A percentile compares a stretch with the other conserved stretches of the same genome.
Evolutionary conservation across 306 rosid species (phyloP).

Genomic region (Acmispon strigosus): DNA sequence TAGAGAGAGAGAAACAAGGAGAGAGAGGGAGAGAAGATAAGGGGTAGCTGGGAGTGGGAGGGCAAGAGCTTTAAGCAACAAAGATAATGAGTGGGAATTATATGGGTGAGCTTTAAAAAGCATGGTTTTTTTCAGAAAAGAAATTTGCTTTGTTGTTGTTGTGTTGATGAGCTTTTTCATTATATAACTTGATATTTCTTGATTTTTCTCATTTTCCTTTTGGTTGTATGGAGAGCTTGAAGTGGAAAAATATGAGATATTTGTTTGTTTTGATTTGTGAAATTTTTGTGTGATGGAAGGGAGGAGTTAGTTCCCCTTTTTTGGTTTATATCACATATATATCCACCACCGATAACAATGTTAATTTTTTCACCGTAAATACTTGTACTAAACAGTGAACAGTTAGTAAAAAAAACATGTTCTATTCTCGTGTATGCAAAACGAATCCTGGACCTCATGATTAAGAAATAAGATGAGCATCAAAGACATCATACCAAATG

Average conservation of each 20-base stretch:
- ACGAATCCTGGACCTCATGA: too few relatives aligned
- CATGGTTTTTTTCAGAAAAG: conserved; percentile 32
- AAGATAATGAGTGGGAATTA: conserved; percentile 95
- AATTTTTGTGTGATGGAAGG: not conserved
- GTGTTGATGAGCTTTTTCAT: conserved; percentile 10
- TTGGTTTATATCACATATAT: too few relatives aligned
- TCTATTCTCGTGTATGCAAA: too few relatives aligned
- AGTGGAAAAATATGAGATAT: conserved; percentile 1
- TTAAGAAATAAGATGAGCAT: too few relatives aligned
- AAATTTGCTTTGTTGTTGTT: conserved; percentile 46
- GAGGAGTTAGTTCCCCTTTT: not conserved
- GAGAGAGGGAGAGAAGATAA: conserved; percentile 14
- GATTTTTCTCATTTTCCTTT: not conserved
- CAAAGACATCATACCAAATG: too few relatives aligned
- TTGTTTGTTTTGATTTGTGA: too few relatives aligned
- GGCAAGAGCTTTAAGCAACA: conserved; percentile 69
- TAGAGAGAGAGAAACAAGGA: too few relatives aligned
- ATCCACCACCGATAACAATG: too few relatives aligned
- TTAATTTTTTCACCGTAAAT: too few relatives aligned
- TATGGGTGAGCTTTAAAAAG: conserved; percentile 74
- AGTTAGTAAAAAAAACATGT: too few relatives aligned
- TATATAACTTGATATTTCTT: not conserved
- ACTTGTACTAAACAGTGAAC: too few relatives aligned
- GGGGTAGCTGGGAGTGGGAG: conserved; percentile 12
- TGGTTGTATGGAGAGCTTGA: not conserved